These are phyloP conservation scores for Sclerotinia glacialis DNA, from an alignment of 2,329 filamentous ascomycete genomes.

Conservation along the genomic window DNA sequence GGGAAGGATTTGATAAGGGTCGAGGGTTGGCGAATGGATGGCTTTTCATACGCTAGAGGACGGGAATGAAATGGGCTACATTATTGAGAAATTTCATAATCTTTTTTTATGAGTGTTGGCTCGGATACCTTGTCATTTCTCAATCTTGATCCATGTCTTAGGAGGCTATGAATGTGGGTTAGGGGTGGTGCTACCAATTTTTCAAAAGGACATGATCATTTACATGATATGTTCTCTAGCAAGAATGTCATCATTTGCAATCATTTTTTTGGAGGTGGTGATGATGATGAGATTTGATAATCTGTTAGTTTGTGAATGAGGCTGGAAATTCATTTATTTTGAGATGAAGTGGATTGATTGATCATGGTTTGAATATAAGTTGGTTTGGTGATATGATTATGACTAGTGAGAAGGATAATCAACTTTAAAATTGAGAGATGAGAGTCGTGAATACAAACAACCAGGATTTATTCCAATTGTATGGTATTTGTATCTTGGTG, in stretches of 20 bases:
- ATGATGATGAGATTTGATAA: background rate
- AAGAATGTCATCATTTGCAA: slow-evolving; percentile 39
- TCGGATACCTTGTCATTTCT: slow-evolving; percentile 11
- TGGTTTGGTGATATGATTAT: too few species aligned
- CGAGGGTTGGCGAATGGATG: slow-evolving; percentile 30
- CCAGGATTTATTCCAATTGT: too few species aligned
- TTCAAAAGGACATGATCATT: slow-evolving; percentile 12
- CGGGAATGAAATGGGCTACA: slow-evolving; percentile 12
- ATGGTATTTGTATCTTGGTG: too few species aligned
- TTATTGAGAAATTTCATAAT: slow-evolving; percentile 9
- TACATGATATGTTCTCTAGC: slow-evolving; percentile 35
- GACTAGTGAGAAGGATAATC: too few species aligned
- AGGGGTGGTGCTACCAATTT: slow-evolving; percentile 6
- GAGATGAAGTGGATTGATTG: too few species aligned
- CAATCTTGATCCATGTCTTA: slow-evolving; percentile 1
- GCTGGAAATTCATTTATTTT: too few species aligned
- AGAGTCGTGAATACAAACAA: too few species aligned
- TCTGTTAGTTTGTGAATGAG: too few species aligned
- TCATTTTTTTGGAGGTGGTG: background rate
- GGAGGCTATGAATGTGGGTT: slow-evolving; percentile 13
- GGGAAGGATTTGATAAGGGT: slow-evolving; percentile 38
- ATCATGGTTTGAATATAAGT: too few species aligned
- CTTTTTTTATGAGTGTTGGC: slow-evolving; percentile 19
- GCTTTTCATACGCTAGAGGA: slow-evolving; percentile 21
- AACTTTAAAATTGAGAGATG: too few species aligned